phyloP scores from a whole-genome alignment of 192 early-diverging fungal genomes.

The Coemansia reversa region DNA sequence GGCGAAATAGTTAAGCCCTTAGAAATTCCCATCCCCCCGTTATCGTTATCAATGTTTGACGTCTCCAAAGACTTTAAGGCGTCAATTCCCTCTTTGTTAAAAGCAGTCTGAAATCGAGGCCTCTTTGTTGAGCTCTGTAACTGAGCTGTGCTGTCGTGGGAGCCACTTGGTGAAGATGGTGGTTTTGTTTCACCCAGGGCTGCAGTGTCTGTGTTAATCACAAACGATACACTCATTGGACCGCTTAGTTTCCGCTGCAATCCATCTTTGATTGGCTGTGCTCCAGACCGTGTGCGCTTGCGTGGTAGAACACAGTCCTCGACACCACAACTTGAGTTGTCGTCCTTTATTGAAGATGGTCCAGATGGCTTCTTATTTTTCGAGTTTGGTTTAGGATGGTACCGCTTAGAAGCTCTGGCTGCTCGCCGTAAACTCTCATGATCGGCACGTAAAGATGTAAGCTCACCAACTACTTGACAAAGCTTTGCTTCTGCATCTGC shows the following conservation, averaged over 20 bases:
- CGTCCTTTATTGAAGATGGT: neutral
- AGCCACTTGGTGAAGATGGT: neutral
- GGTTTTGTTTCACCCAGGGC: too few relatives aligned
- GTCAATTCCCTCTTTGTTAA: neutral
- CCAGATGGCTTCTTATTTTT: neutral
- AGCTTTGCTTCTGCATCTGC: slow-evolving; percentile 32
- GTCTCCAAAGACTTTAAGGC: neutral
- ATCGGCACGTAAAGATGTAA: slow-evolving; percentile 25
- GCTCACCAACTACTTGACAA: slow-evolving; percentile 22
- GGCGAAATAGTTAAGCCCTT: neutral
- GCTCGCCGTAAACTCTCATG: slow-evolving; percentile 23
- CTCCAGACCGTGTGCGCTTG: slow-evolving; percentile 23
- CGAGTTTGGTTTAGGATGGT: neutral
- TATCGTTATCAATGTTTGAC: neutral
- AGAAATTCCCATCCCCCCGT: neutral
- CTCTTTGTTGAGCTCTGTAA: neutral
- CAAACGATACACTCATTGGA: slow-evolving; percentile 42
- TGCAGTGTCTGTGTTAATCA: slow-evolving; percentile 29
- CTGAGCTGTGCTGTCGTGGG: neutral
- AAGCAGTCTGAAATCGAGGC: neutral
- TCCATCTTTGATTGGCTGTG: neutral
- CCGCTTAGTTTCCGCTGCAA: neutral
- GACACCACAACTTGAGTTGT: neutral
- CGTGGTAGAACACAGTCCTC: slow-evolving; percentile 9
- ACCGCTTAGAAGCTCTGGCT: neutral